Conservation (phyloP, 768 basidiomycete genomes). For the Cytidiella melzeri region DNA sequence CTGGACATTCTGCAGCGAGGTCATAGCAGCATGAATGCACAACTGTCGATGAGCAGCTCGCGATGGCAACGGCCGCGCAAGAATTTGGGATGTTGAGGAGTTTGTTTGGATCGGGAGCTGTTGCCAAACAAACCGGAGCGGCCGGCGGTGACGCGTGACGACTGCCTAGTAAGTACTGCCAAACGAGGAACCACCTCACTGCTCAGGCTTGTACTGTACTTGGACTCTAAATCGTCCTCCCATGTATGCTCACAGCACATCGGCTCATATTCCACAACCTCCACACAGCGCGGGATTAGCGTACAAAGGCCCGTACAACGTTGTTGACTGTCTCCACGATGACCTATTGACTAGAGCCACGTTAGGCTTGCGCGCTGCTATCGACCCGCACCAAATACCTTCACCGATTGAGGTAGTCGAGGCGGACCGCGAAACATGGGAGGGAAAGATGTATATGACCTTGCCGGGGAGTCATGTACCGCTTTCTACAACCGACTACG, state of each 20-base stretch:
- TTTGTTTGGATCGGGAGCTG: conserved; percentile 6
- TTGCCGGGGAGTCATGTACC: conserved; percentile 63
- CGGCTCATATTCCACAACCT: conserved; percentile 43
- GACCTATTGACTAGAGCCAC: too few relatives aligned
- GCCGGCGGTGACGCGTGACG: too few relatives aligned
- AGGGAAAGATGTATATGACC: conserved; percentile 61
- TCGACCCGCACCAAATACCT: conserved; percentile 89
- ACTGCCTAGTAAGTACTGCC: too few relatives aligned
- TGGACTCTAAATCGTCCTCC: background rate
- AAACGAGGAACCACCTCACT: too few relatives aligned
- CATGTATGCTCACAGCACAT: conserved; percentile 14
- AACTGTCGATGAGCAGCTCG: too few relatives aligned
- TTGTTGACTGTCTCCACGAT: too few relatives aligned
- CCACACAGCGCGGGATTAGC: conserved; percentile 53
- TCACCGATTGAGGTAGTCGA: conserved; percentile 79
- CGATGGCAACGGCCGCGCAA: too few relatives aligned
- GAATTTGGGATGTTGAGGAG: too few relatives aligned
- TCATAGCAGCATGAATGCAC: too few relatives aligned
- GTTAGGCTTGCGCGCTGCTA: conserved; percentile 74
- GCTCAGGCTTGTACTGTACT: too few relatives aligned
- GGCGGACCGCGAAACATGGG: conserved; percentile 74
- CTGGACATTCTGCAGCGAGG: too few relatives aligned
- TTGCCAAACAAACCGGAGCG: conserved; percentile 8
- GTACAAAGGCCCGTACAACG: conserved; percentile 42
- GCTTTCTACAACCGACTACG: conserved; percentile 79